Evolutionary conservation across 2,329 filamentous ascomycete genomes (phyloP).

Genomic region (Aspergillus sp.): DNA sequence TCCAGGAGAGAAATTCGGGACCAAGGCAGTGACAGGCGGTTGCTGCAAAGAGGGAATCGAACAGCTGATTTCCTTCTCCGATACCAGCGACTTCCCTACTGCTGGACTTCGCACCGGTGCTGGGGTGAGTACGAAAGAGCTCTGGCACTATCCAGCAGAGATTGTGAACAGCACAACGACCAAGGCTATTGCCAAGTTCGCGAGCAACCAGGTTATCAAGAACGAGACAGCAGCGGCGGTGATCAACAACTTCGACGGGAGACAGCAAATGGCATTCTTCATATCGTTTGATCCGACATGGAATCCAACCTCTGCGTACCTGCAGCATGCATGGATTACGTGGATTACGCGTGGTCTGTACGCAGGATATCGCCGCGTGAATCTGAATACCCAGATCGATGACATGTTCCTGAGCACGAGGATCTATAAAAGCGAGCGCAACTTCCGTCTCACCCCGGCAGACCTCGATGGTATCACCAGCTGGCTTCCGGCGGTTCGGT

Average conservation of each 20-base stretch:
- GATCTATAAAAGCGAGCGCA: slow-evolving; percentile 51
- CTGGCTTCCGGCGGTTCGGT: slow-evolving; percentile 43
- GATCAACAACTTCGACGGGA: slow-evolving; percentile 57
- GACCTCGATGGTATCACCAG: slow-evolving; percentile 50
- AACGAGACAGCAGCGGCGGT: slow-evolving; percentile 54
- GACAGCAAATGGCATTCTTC: slow-evolving; percentile 65
- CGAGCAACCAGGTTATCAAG: slow-evolving; percentile 40
- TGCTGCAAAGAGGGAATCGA: slow-evolving; percentile 52
- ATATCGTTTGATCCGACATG: slow-evolving; percentile 53
- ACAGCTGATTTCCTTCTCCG: slow-evolving; percentile 55
- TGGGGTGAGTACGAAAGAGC: slow-evolving; percentile 50
- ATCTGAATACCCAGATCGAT: slow-evolving; percentile 60
- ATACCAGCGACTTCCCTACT: slow-evolving; percentile 53
- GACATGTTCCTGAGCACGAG: slow-evolving; percentile 60
- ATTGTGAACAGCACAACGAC: slow-evolving; percentile 56
- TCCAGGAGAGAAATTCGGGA: slow-evolving; percentile 53
- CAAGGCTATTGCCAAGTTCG: slow-evolving; percentile 56
- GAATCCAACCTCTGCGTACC: slow-evolving; percentile 55
- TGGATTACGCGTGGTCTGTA: slow-evolving; percentile 61
- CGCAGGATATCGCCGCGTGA: slow-evolving; percentile 55
- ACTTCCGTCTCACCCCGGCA: slow-evolving; percentile 50
- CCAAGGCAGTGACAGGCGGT: slow-evolving; percentile 36
- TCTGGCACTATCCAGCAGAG: slow-evolving; percentile 60
- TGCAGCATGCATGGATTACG: slow-evolving; percentile 63
- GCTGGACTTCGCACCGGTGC: slow-evolving; percentile 54